phyloP scores from a whole-genome alignment of 2,329 filamentous ascomycete species.

The Epichloe aotearoae region DNA sequence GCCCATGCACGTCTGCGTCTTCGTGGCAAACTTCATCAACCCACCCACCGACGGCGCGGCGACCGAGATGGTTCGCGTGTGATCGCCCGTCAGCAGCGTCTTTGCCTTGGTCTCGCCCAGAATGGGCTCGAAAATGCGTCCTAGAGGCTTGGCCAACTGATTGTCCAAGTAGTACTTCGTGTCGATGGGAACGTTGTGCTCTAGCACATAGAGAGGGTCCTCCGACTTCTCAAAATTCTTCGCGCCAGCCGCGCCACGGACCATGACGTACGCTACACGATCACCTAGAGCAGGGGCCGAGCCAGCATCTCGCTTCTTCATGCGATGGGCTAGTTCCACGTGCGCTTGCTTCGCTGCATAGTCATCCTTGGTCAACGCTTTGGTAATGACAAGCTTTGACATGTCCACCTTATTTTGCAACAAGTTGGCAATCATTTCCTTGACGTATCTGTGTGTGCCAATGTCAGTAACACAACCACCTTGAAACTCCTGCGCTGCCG shows the following conservation, averaged over 20 bases:
- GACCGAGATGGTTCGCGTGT: constrained; percentile 88
- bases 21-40: constrained; percentile 97
- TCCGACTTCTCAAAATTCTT: constrained; percentile 97
- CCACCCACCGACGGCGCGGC: constrained; percentile 84
- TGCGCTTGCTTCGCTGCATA: constrained; percentile 57
- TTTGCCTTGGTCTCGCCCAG: constrained; percentile 84
- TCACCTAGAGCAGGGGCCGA: constrained; percentile 88
- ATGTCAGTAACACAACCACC: not conserved
- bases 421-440: constrained; percentile 86
- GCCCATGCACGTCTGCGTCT: constrained; percentile 95
- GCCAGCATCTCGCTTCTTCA: constrained; percentile 80
- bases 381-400: constrained; percentile 98
- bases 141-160: constrained; percentile 86
- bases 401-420: constrained; percentile 97
- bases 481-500: not conserved
- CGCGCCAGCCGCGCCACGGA: constrained; percentile 76
- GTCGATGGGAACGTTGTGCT: constrained; percentile 95
- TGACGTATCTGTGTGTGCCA: constrained; percentile 62
- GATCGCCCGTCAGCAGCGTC: constrained; percentile 77
- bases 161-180: constrained; percentile 98
- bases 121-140: constrained; percentile 95
- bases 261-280: constrained; percentile 95
- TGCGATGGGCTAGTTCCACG: constrained; percentile 1
- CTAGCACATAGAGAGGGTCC: constrained; percentile 91
- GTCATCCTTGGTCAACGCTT: constrained; percentile 80